These are phyloP conservation scores for Verticillium nonalfalfae DNA, from an alignment of 2,329 filamentous ascomycete genomes.

Conservation along the genomic window DNA sequence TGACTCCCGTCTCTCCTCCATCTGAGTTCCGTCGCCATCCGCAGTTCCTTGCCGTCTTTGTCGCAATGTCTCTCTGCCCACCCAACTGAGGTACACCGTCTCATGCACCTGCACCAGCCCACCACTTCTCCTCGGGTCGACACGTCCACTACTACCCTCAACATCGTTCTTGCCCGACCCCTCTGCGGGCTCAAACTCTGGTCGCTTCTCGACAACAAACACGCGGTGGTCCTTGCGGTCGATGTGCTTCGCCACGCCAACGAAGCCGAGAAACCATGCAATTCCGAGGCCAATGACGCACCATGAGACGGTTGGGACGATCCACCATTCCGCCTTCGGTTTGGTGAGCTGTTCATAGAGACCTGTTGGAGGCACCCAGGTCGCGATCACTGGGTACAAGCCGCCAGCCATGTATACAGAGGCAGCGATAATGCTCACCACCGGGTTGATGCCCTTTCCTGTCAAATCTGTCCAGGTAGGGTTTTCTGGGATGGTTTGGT, in stretches of 20 bases:
- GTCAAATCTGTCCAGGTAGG: conserved; percentile 24
- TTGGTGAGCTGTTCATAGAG: not conserved
- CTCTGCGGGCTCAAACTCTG: conserved; percentile 23
- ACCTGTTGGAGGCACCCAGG: conserved; percentile 20
- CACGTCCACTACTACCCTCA: conserved; percentile 6
- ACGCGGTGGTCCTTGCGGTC: conserved; percentile 21
- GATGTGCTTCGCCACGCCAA: conserved; percentile 19
- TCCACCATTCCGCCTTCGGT: conserved; percentile 17
- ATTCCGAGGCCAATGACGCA: conserved; percentile 17
- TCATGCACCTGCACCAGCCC: conserved; percentile 28
- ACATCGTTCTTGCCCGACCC: conserved; percentile 10
- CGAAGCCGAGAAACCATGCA: conserved; percentile 28
- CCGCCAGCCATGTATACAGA: conserved; percentile 22
- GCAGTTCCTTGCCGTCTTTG: not conserved
- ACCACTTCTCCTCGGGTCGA: conserved; percentile 5
- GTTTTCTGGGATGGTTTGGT: not conserved
- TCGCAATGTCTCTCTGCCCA: conserved; percentile 19
- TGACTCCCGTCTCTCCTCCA: not conserved
- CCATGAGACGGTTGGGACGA: conserved; percentile 23
- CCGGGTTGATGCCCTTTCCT: conserved; percentile 20
- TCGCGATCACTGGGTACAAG: conserved; percentile 23
- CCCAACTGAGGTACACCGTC: conserved; percentile 27
- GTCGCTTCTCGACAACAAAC: conserved; percentile 25
- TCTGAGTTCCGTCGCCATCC: conserved; percentile 2
- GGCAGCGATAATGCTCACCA: conserved; percentile 22